These are phyloP conservation scores for Phytophthora tentaculata DNA, from an alignment of 352 stramenopile genomes.

Conservation along the genomic window DNA sequence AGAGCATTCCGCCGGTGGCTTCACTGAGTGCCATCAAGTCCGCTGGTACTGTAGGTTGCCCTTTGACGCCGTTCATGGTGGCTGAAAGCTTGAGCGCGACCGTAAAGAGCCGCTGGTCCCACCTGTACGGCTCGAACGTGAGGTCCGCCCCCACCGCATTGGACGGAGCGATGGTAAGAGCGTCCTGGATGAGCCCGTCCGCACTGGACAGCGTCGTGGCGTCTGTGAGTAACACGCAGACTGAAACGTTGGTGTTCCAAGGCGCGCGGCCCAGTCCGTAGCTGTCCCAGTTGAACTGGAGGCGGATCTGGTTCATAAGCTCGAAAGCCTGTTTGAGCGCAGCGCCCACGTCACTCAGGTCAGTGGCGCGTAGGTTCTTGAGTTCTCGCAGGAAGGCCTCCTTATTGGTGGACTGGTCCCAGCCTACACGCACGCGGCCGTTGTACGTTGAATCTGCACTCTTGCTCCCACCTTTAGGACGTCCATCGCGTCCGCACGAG, in stretches of 20 bases:
- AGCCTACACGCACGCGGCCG: conserved; percentile 81
- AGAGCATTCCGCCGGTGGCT: conserved; percentile 82
- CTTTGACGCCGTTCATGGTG: conserved; percentile 53
- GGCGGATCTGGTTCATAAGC: conserved; percentile 90
- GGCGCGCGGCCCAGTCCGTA: conserved; percentile 79
- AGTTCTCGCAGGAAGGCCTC: conserved; percentile 82
- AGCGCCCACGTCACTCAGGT: conserved; percentile 79
- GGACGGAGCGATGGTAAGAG: conserved; percentile 76
- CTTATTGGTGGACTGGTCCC: conserved; percentile 89
- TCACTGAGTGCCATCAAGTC: conserved; percentile 89
- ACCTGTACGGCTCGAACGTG: conserved; percentile 85
- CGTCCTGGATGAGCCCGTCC: conserved; percentile 77
- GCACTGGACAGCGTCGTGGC: conserved; percentile 69
- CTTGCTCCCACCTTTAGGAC: conserved; percentile 18
- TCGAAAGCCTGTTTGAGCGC: conserved; percentile 84
- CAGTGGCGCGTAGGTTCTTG: conserved; percentile 82
- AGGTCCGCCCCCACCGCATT: conserved; percentile 74
- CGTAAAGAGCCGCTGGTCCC: conserved; percentile 86
- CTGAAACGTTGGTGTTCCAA: conserved; percentile 87
- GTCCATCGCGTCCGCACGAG: conserved; percentile 64
- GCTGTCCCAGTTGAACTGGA: conserved; percentile 90
- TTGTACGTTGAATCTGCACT: conserved; percentile 38
- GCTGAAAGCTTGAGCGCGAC: conserved; percentile 86
- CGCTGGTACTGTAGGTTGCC: conserved; percentile 56
- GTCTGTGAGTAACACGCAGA: conserved; percentile 85